A percentile compares a stretch with the other conserved stretches of the same genome.
Conservation (phyloP, 1,284 basidiomycete genomes). For the Puccinia horiana region DNA sequence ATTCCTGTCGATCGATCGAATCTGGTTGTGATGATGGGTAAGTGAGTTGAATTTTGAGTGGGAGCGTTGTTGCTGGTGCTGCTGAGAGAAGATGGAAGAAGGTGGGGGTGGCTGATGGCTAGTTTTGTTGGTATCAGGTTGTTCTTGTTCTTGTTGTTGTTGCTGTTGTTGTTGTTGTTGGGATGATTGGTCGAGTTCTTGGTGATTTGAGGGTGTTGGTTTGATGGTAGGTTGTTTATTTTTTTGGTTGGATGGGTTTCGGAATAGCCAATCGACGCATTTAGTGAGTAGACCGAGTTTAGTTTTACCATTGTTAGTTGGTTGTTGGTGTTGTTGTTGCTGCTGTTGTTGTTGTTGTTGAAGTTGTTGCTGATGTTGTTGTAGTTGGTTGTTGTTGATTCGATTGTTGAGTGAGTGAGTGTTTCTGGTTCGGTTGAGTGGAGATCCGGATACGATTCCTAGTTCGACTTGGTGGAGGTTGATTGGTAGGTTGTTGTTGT, state of each 20-base stretch:
- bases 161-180: not conserved
- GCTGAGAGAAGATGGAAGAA: not conserved
- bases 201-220: not conserved
- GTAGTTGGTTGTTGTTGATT: not conserved
- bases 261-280: conserved; percentile 11
- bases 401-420: not conserved
- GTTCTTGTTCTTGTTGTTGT: not conserved
- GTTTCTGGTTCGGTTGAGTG: conserved; percentile 7
- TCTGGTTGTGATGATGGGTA: not conserved
- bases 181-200: not conserved
- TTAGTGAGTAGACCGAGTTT: conserved; percentile 6
- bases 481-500: not conserved
- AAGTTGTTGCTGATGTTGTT: not conserved
- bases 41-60: conserved; percentile 18
- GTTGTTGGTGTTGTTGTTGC: not conserved
- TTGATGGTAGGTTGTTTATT: not conserved
- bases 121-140: not conserved
- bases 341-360: not conserved
- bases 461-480: conserved; percentile 13
- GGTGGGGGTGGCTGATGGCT: not conserved
- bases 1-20: not conserved
- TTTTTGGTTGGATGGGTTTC: conserved; percentile 10
- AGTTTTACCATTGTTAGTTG: not conserved
- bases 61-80: not conserved
- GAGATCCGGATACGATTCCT: conserved; percentile 4